These are phyloP conservation scores for Hypoxylon lienhwacheense DNA, from an alignment of 495 filamentous ascomycete genomes.

Conservation along the genomic window DNA sequence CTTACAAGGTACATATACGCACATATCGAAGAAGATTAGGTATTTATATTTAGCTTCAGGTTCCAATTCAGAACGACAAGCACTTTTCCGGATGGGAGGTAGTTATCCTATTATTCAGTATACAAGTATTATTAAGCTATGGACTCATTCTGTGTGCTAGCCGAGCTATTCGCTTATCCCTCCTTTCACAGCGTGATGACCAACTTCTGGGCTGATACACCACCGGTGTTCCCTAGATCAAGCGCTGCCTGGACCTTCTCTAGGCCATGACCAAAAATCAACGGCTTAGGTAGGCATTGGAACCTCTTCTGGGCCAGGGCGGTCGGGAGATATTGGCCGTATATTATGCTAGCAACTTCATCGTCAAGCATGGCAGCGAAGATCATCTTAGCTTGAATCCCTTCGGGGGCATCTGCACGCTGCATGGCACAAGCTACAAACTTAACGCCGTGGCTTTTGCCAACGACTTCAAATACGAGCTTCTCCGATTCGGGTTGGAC, in stretches of 20 bases:
- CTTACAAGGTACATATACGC: too few species aligned
- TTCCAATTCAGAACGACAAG: too few species aligned
- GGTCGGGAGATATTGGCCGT: constrained; percentile 20
- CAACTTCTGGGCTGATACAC: constrained; percentile 32
- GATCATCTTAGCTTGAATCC: constrained; percentile 33
- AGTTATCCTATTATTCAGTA: too few species aligned
- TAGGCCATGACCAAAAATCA: constrained; percentile 30
- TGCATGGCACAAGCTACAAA: constrained; percentile 35
- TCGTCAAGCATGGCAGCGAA: constrained; percentile 25
- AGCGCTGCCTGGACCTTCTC: constrained; percentile 31
- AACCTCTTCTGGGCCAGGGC: constrained; percentile 27
- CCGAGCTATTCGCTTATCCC: too few species aligned
- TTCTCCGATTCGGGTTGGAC: constrained; percentile 9
- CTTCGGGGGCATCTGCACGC: constrained; percentile 23
- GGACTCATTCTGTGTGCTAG: too few species aligned
- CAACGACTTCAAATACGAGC: constrained; percentile 22
- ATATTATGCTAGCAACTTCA: constrained; percentile 30
- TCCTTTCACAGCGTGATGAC: constrained; percentile 24
- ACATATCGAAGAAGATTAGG: too few species aligned
- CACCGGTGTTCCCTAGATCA: constrained; percentile 19
- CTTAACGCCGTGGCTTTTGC: constrained; percentile 24
- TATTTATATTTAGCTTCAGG: too few species aligned
- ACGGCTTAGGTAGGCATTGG: constrained; percentile 23
- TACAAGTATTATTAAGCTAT: too few species aligned
- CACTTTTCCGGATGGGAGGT: too few species aligned